Evolutionary conservation across 2,329 filamentous ascomycete species (phyloP), one percentile per base, ranked within the genome.

Genomic region (Venturia effusa): DNA sequence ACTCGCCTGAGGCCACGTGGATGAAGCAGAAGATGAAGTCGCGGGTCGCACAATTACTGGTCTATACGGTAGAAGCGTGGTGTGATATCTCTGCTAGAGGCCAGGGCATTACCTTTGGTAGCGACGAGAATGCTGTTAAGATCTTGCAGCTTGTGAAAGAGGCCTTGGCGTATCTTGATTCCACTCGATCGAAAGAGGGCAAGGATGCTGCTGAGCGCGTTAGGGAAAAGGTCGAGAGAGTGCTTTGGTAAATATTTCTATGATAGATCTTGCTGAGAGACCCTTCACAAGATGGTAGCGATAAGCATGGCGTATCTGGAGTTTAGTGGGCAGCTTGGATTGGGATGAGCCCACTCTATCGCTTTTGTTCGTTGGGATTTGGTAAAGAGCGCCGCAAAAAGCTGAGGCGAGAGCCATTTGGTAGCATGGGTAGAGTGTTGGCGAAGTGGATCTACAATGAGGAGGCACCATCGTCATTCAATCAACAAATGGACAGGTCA

Each of bases 21-120:
- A 40, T n/a, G 72, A 75, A 80, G 41, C 84, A 83, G 4, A 73
- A 77, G 4, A 83, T 84, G 64, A 79, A 83, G 57, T 79, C 79
- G 51, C 75, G 81, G 64, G 77, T 89, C 7, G 83, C 83, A 2
- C 79, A 79, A 32, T 85, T 88, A 71, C 80, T 88, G 51, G 74
- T 88, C 0, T 85, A 87, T 68, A 74, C 86, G 3, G 77, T 86
- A 4, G 76, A 81, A 64, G 76, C 79, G 64, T 90, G 88, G 88
- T 83, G 81, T 67, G 75, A 80, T 61, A 19, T n/a, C 3, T 78
- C 83, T 17, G 84, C 81, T 60, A 77, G 83, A 32, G 75, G 79
- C 11, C 83, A 82, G 22, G 80, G 80, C 2, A 73, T 78, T 7
- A 71, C 84, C 13, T 88, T 86, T 68, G 86, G 86, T 15, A 82